Base-by-base conservation (phyloP, 108 stramenopile genomes). In the Cyclotella kingstonii region DNA sequence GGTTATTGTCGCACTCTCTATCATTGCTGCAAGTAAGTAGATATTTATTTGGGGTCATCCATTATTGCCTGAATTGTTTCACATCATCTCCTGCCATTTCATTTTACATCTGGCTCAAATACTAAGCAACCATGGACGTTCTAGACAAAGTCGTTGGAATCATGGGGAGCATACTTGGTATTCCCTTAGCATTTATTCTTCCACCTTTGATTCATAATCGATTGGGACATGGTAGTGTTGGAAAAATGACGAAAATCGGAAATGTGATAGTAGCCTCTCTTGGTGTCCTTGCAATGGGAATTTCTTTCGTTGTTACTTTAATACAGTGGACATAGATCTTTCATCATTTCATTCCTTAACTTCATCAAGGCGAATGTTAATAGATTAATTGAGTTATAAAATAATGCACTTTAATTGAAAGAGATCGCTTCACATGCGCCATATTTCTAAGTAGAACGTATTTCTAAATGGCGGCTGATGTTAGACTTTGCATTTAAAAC, bases 141-240 rank as follows among this genome's bases (percentile, higher is more conserved):
- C 73, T 89, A 17, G 87, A 76, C 52, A 85, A 85, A 30, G 78
- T 89, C 29, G 87, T 83, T 12, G 68, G 70, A 39, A 36, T 89
- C 29, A 70, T 89, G 74, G 87, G 87, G 11, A 63, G 73, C 23
- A 23, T 85, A 50, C 40, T 89, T 19, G 87, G 87, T 12, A 69
- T 68, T 44, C 87, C 87, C 6, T 48, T 89, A 14, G 82, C 87
- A n/a, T 82, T 89, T 42, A 63, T 85, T 15, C 63, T 81, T 28
- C 87, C 87, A 9, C 80, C 79, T 30, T 56, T 85, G 72, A 85
- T 89, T 42, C 82, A 85, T 33, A 83, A 82, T 58, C 59, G 53
- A 47, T 40, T 86, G 48, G 77, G 54, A 47, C 42, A 63, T 5
- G 44, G 53, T 21, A n/a, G 55, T 2, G 39, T 67, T 14, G 27